Evolutionary conservation across 1,284 basidiomycete genomes (phyloP).

Genomic region (Ustilago esculenta): DNA sequence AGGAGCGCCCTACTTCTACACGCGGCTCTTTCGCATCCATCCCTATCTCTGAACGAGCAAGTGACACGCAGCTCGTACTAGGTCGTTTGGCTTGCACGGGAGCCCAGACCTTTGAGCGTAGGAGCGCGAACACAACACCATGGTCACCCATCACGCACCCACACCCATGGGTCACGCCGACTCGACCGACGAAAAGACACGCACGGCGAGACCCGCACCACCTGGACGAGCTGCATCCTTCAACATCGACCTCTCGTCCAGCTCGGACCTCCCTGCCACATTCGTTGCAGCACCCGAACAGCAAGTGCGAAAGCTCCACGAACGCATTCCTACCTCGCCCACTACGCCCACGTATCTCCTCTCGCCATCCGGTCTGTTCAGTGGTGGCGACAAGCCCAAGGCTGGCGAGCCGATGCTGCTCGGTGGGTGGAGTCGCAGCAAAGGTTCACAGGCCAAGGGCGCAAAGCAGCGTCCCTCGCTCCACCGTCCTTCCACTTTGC

Average conservation of each 20-base stretch:
- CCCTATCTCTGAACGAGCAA: no score
- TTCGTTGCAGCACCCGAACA: neutral
- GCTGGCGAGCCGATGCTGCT: slow-evolving; percentile 19
- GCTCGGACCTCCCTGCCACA: neutral
- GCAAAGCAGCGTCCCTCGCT: slow-evolving; percentile 31
- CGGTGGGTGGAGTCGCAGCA: slow-evolving; percentile 26
- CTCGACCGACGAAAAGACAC: neutral
- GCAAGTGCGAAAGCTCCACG: slow-evolving; percentile 2
- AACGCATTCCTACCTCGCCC: slow-evolving; percentile 17
- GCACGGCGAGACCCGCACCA: slow-evolving; percentile 2
- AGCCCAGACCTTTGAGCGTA: neutral
- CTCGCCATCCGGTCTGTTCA: slow-evolving; percentile 3
- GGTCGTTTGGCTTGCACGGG: no score
- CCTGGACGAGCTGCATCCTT: slow-evolving; percentile 10
- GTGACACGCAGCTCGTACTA: no score
- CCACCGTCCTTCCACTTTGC: slow-evolving; percentile 9
- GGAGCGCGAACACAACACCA: neutral
- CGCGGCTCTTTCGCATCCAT: no score
- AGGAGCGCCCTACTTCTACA: no score
- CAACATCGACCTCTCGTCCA: neutral
- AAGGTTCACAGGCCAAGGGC: slow-evolving; percentile 1
- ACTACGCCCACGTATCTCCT: slow-evolving; percentile 22
- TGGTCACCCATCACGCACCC: slow-evolving; percentile 2
- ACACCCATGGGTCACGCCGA: neutral
- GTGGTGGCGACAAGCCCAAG: slow-evolving; percentile 1